Base-by-base conservation (phyloP, 768 basidiomycete species). In the Boletales sp. region DNA sequence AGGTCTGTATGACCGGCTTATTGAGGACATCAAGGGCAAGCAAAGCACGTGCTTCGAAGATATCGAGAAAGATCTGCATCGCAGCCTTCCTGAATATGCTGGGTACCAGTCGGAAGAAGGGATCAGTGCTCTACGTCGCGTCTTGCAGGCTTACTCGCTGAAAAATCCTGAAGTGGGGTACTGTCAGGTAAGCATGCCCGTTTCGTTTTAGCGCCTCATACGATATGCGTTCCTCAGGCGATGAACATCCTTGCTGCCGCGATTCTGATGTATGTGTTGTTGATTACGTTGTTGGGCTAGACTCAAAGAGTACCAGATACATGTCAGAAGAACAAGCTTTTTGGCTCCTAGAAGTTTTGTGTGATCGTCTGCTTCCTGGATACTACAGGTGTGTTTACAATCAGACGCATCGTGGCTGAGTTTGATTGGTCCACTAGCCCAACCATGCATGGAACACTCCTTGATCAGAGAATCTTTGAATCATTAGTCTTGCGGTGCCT, bases 251-350 rank as follows among this genome's bases (percentile, higher is more conserved):
- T 98, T 38, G 90, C 90, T 0, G 94, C 95, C 25, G 94, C 92
- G n/a, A 86, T 95, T 60, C 74, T 95, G 45, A 93, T 94, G 91
- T 92, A 60, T 56, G 81, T 65, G 14, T 45, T 8, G 41, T 40
- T 9, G 3, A 19, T 32, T 49, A 35, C 21, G 39, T 37, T 44
- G 44, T 19, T 12, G 30, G 2, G 18, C 30, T 36, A 43, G 8
- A 62, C 45, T 12, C 7, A 15, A 3, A 28, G 34, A 41, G 40
- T 42, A 7, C 18, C 58, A 98, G 94, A 54, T 99, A 97, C 67
- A 93, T 96, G 92, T 95, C 93, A 3, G 96, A 99, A 69, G 96
- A 98, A 59, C 95, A 98, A 67, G 86, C 94, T 11, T 99, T 99
- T 67, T 98, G 94, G 94, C 75, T 97, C 7, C 77, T 99, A 7